These are phyloP conservation scores for Trichoderma orchidacearum DNA, from an alignment of 495 filamentous ascomycete species.

Conservation along the genomic window DNA sequence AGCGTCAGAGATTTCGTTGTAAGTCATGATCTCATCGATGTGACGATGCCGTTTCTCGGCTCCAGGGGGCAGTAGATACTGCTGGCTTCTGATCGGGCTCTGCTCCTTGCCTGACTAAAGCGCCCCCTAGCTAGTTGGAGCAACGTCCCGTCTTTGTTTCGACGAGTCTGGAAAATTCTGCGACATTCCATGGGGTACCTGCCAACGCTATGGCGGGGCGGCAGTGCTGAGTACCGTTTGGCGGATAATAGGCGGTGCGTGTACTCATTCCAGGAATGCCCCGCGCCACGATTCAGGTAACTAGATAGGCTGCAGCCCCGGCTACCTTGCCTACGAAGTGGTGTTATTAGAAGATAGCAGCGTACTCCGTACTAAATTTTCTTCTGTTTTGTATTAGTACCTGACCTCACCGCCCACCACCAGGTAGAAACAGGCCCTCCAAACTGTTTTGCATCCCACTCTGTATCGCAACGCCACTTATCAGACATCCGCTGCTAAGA, in stretches of 20 bases:
- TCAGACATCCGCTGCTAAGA: neutral
- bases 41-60: too few relatives aligned
- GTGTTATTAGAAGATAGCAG: neutral
- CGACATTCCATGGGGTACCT: neutral
- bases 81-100: too few relatives aligned
- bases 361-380: neutral
- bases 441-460: neutral
- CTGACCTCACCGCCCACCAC: neutral
- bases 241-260: neutral
- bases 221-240: neutral
- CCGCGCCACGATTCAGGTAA: neutral
- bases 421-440: neutral
- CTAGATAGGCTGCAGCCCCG: neutral
- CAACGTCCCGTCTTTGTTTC: too few relatives aligned
- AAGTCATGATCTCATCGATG: too few relatives aligned
- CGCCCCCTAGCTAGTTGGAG: too few relatives aligned
- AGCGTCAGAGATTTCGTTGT: too few relatives aligned
- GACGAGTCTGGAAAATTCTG: neutral
- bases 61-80: too few relatives aligned
- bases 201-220: neutral
- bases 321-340: too few relatives aligned
- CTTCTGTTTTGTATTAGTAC: neutral
- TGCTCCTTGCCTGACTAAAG: too few relatives aligned
- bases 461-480: slow-evolving; percentile 1
- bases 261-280: neutral